Base-by-base conservation (phyloP, 768 basidiomycete genomes). In the Tulasnella sp. region DNA sequence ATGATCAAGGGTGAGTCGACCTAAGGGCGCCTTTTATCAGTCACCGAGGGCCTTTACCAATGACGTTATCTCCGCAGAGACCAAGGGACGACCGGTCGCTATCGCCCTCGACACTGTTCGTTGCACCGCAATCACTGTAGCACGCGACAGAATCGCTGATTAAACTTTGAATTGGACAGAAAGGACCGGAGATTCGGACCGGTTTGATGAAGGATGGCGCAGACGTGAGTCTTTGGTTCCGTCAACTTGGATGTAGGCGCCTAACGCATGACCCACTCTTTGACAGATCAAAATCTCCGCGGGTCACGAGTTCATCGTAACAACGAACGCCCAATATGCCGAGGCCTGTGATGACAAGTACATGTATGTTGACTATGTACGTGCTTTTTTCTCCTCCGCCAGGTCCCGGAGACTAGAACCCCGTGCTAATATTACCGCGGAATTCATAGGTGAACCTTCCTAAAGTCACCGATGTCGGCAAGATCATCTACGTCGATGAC, bases 141-240 rank as follows among this genome's bases (percentile, higher is more conserved):
- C 32, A 10, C 32, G 9, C 29, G 26, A 37, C 51, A 55, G 26
- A 6, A 37, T 18, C 72, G 13, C 77, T 73, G 75, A 81, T 39
- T 51, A n/a, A 20, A 51, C 75, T 46, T 35, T 76, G 72, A 71
- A 44, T 32, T 73, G 39, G 48, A 46, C 29, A 96, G 95, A 99
- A 99, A 94, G 98, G 98, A 78, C 98, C 98, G 51, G 98, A 99
- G 87, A 99, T 99, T 86, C 92, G 98, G 80, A 99, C 98, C 67
- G 98, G 98, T 78, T 82, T 95, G 84, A 99, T 97, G 87, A 91
- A 87, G 85, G 90, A 95, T 82, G 89, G 90, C 84, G 87, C 88
- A 80, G 98, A 99, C 83, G 95, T 98, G 84, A 81, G 93, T 87
- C 57, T 42, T 4, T 13, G 32, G 26, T 42, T 23, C 81, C 39